These are phyloP conservation scores for Paxillus involutus DNA, from an alignment of 768 basidiomycete genomes.

Conservation along the genomic window DNA sequence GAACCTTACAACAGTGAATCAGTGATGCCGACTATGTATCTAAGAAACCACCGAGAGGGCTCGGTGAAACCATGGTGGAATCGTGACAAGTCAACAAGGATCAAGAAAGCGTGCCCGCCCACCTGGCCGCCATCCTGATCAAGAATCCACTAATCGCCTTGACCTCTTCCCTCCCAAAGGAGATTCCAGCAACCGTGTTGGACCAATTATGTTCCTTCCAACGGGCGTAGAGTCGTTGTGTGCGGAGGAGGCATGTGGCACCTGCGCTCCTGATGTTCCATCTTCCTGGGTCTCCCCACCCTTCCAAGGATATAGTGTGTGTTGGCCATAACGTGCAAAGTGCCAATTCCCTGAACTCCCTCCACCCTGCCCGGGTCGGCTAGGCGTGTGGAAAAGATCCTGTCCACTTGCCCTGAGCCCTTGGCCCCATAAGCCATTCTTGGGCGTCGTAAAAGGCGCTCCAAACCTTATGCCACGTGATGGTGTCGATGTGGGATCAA, in stretches of 20 bases:
- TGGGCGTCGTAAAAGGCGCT: constrained; percentile 62
- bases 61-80: too few relatives aligned
- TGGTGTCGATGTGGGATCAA: constrained; percentile 79
- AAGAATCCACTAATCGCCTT: constrained; percentile 17
- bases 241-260: constrained; percentile 12
- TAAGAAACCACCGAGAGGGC: too few relatives aligned
- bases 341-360: constrained; percentile 4
- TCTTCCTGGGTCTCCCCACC: constrained; percentile 21
- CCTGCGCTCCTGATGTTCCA: constrained; percentile 14
- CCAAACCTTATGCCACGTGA: constrained; percentile 74
- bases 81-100: too few relatives aligned
- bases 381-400: constrained; percentile 55
- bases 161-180: constrained; percentile 28
- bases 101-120: too few relatives aligned
- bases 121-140: not conserved
- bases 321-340: constrained; percentile 6
- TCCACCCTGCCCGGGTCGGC: constrained; percentile 29
- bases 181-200: constrained; percentile 27
- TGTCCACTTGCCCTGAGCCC: constrained; percentile 35
- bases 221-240: constrained; percentile 55
- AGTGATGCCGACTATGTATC: not conserved
- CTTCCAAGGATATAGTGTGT: constrained; percentile 13
- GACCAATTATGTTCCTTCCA: constrained; percentile 34
- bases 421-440: constrained; percentile 45
- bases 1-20: not conserved